phyloP scores from a whole-genome alignment of 1,284 basidiomycete species.

The Boletus hoseneyae region DNA sequence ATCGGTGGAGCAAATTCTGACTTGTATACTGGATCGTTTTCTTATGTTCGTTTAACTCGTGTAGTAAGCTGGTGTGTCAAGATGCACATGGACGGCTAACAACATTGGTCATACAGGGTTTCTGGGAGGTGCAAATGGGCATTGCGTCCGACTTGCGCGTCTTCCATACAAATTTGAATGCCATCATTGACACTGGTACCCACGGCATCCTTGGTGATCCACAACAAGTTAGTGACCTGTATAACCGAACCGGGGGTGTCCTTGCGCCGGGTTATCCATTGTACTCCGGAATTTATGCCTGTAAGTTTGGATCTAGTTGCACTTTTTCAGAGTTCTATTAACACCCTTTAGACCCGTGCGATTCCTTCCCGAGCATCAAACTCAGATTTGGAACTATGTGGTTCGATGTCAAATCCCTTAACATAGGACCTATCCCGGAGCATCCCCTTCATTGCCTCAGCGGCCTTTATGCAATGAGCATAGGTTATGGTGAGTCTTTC shows the following conservation, averaged over 20 bases:
- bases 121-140: constrained; percentile 41
- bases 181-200: neutral
- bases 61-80: constrained; percentile 12
- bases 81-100: neutral
- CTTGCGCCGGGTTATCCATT: too few species aligned
- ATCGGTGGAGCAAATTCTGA: constrained; percentile 35
- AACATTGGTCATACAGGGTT: constrained; percentile 28
- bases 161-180: neutral
- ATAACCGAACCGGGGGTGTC: neutral
- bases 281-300: too few species aligned
- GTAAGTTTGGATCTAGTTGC: neutral
- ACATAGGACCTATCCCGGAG: too few species aligned
- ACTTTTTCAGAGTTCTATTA: neutral
- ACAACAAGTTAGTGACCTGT: neutral
- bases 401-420: constrained; percentile 10
- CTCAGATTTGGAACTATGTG: constrained; percentile 9
- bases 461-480: neutral
- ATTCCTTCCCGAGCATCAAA: constrained; percentile 11
- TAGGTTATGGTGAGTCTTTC: neutral
- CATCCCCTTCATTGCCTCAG: constrained; percentile 35
- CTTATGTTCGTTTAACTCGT: constrained; percentile 28
- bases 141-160: constrained; percentile 1
- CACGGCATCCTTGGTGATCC: too few species aligned
- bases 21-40: constrained; percentile 13
- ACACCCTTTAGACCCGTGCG: constrained; percentile 13